Evolutionary conservation across 2,329 filamentous ascomycete genomes (phyloP), one percentile per base, ranked within the genome.

Genomic region (Zymoseptoria tritici): DNA sequence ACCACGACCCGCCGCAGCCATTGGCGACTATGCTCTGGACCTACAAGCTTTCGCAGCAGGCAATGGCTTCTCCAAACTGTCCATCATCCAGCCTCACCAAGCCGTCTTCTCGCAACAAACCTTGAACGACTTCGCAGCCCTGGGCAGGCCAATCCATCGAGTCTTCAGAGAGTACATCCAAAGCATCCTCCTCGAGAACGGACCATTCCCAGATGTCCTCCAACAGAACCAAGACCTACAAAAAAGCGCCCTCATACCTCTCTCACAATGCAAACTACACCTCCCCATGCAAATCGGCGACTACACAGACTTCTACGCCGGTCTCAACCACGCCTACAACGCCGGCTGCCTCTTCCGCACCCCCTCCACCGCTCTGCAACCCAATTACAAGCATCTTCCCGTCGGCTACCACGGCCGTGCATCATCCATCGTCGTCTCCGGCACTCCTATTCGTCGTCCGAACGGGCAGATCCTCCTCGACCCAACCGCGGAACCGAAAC

Each of bases 331-430:
- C 75, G 90, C 90, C 19, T 87, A 85, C 75, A 87, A 86, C 60
- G 81, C 87, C 16, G 89, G 88, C 3, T 79, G 81, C 9, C 80
- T 93, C 62, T 91, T 93, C 75, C 83, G 90, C 51, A 89, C 88
- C 0, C 81, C 85, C 0, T 79, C 83, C 50, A 87, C 89, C 67
- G 89, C 89, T 0, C 78, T 94, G 22, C 87, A 91, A 72, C 86
- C 88, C 26, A 94, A 93, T 72, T 95, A 94, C 73, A 88, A 82
- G 60, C 87, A 91, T 67, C 78, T 95, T 1, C 90, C 90, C 0
- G 88, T 94, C 4, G 90, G 85, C 9, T 95, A 95, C 69, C 89
- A 94, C 71, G 88, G 89, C 1, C 83, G 90, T 53, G 85, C 89
- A 1, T 91, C 88, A 1, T 89, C 86, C 19, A 81, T 93, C 13